Percentiles rank a stretch among this genome's conserved stretches.
Evolutionary conservation across 148 eudicot genomes (phyloP).

Genomic region (Nepenthes gracilis): DNA sequence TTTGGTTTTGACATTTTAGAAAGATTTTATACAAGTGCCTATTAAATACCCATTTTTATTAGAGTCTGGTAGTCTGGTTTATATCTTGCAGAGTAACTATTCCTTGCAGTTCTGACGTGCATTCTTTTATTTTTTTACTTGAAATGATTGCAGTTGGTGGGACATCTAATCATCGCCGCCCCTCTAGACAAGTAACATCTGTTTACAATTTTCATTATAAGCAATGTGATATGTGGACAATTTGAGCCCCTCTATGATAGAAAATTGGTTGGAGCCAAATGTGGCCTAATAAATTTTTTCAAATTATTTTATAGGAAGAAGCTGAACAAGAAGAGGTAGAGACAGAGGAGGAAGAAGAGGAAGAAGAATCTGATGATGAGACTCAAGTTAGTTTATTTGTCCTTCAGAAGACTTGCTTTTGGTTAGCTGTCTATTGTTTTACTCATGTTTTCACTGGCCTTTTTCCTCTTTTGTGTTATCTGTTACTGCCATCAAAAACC

Average conservation of each 20-base stretch:
- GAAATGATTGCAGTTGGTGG: slow-evolving; percentile 47
- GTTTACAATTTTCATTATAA: neutral
- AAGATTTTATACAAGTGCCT: too few species aligned
- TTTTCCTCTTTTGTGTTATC: neutral
- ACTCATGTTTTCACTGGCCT: neutral
- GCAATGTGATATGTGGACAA: neutral
- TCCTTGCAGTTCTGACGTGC: neutral
- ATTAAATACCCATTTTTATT: too few species aligned
- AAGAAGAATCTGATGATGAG: slow-evolving; percentile 72
- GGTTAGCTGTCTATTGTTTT: neutral
- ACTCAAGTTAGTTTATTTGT: slow-evolving; percentile 21
- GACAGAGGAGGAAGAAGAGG: slow-evolving; percentile 18
- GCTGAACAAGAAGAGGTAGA: slow-evolving; percentile 43
- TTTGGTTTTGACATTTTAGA: too few species aligned
- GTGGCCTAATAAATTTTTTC: neutral
- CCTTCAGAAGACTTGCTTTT: neutral
- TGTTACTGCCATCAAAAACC: neutral
- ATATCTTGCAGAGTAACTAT: too few species aligned
- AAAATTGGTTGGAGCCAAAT: neutral
- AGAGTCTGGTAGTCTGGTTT: too few species aligned
- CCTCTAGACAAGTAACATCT: slow-evolving; percentile 30
- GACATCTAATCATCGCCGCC: slow-evolving; percentile 69
- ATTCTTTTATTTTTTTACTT: slow-evolving; percentile 1
- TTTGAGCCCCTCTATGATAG: neutral
- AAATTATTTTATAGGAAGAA: slow-evolving; percentile 31